These are phyloP conservation scores for Lachnellula suecica DNA, from an alignment of 2,329 filamentous ascomycete species.

Conservation along the genomic window DNA sequence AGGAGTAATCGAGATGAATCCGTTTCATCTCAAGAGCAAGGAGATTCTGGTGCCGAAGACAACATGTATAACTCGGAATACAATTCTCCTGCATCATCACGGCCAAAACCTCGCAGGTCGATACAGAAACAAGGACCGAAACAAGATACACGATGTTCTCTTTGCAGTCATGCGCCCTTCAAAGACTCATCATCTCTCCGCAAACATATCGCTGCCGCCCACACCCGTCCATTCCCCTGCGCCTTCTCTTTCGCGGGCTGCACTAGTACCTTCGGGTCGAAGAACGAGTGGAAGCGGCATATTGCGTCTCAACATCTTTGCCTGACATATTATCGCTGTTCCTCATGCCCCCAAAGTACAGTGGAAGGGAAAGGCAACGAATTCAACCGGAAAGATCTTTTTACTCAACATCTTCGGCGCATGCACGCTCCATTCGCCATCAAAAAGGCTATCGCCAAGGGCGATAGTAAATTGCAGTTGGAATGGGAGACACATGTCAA, in stretches of 20 bases:
- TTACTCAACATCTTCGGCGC: conserved; percentile 87
- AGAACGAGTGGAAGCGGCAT: conserved; percentile 98
- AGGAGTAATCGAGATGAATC: conserved; percentile 41
- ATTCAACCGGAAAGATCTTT: conserved; percentile 95
- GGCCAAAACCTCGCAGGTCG: conserved; percentile 32
- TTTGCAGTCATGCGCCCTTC: conserved; percentile 64
- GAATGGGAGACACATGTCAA: conserved; percentile 67
- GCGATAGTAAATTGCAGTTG: conserved; percentile 56
- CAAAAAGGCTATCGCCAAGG: conserved; percentile 55
- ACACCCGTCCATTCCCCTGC: conserved; percentile 77
- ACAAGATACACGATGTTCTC: conserved; percentile 59
- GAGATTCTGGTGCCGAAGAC: conserved; percentile 43
- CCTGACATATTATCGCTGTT: conserved; percentile 63
- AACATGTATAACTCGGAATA: conserved; percentile 34
- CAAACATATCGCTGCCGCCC: conserved; percentile 67
- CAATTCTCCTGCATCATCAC: conserved; percentile 31
- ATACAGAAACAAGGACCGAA: conserved; percentile 43
- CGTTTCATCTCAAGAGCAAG: conserved; percentile 38
- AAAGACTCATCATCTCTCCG: conserved; percentile 65
- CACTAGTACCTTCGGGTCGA: conserved; percentile 79
- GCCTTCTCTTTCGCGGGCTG: conserved; percentile 86
- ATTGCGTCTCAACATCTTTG: conserved; percentile 87
- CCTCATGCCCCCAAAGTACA: conserved; percentile 54
- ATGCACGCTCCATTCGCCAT: conserved; percentile 81
- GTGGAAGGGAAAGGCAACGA: conserved; percentile 60